Base-by-base conservation (phyloP, 768 basidiomycete genomes). In the Pholiota molesta region DNA sequence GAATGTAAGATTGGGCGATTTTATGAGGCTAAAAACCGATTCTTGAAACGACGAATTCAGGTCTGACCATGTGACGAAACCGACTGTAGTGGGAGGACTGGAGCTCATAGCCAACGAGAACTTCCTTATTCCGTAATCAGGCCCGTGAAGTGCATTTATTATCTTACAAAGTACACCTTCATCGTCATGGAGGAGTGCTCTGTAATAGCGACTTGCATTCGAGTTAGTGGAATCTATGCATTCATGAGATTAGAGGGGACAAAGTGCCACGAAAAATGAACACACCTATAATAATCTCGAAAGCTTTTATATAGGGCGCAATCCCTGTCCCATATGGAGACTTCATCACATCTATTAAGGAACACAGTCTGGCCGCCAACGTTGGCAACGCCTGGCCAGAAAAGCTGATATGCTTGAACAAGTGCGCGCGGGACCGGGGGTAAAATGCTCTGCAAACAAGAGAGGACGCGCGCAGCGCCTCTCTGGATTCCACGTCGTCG, bases 221-320 rank as follows among this genome's bases (percentile, higher is more conserved):
- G 47, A 52, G 8, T 10, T 9, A 5, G 59, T 33, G 19, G 52
- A 54, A 54, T 60, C 59, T 60, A 39, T 14, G 21, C 28, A 17
- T 17, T 31, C 42, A 31, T 17, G 8, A 29, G n/a, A 49, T 42
- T 13, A 29, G 33, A 5, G 26, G 14, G 11, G 33, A 17, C 28
- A 54, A 19, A 51, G 26, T 19, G 13, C 13, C 14, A 33, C 6
- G 23, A 29, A 42, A 40, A 13, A 14, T 35, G 1, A 17, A 37
- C 59, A 13, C 40, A 60, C 59, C 59, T 17, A 60, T 54, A 14
- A 60, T 60, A 29, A 60, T 60, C 42, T 60, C 59, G n/a, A 60
- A 54, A 13, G 44, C 26, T 31, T 47, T 60, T 19, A 60, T 19
- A 35, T 45, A 60, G 44, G 31, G 59, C 52, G 59, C 52, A 39